Conservation (phyloP, 768 basidiomycete species). For the Piloderma croceum region DNA sequence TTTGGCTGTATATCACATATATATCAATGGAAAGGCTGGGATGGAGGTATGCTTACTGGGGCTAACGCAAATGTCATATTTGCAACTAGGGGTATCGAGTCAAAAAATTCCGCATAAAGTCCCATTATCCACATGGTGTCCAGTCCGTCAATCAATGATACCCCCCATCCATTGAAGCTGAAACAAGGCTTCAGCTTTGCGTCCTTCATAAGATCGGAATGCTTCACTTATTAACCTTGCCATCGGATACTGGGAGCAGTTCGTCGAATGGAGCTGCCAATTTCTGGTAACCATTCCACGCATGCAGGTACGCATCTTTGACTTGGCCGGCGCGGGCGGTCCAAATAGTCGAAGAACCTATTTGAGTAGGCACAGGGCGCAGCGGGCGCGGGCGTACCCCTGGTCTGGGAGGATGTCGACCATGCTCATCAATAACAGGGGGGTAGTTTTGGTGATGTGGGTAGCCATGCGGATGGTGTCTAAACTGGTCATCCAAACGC, state of each 20-base stretch:
- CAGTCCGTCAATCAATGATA: constrained; percentile 70
- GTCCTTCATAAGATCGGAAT: background rate
- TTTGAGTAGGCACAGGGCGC: too few relatives aligned
- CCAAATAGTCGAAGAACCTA: constrained; percentile 24
- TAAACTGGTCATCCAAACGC: too few relatives aligned
- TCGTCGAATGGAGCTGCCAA: constrained; percentile 53
- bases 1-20: constrained; percentile 15
- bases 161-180: constrained; percentile 49
- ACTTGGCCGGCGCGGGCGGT: constrained; percentile 40
- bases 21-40: background rate
- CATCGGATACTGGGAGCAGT: constrained; percentile 40
- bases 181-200: background rate
- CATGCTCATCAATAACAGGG: background rate
- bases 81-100: constrained; percentile 46
- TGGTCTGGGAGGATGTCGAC: background rate
- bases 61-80: constrained; percentile 36
- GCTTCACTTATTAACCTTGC: constrained; percentile 45
- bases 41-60: constrained; percentile 21
- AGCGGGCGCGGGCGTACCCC: background rate
- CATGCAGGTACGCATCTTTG: constrained; percentile 48
- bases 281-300: constrained; percentile 46
- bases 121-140: constrained; percentile 82
- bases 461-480: too few relatives aligned
- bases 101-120: constrained; percentile 59
- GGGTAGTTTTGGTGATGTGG: too few relatives aligned